A percentile compares a stretch with the other conserved stretches of the same genome.
phyloP scores from a whole-genome alignment of 2,329 filamentous ascomycete genomes.

The Byssoonygena ceratinophila region DNA sequence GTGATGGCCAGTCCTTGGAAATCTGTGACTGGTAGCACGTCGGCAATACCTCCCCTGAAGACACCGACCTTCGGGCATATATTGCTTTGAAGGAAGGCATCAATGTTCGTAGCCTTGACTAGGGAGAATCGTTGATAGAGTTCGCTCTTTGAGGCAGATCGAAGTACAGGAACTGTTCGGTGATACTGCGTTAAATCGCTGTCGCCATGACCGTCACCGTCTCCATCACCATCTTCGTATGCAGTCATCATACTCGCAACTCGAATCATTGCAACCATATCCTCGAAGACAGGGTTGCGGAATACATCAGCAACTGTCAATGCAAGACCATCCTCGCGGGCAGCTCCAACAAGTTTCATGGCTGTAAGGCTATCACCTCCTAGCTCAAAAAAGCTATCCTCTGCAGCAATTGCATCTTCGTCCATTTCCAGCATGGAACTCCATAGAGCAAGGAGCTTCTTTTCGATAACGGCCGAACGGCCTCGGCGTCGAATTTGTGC shows the following conservation, averaged over 20 bases:
- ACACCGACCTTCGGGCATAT: conserved; percentile 41
- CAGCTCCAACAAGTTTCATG: conserved; percentile 34
- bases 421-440: conserved; percentile 29
- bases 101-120: conserved; percentile 19
- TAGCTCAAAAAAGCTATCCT: conserved; percentile 36
- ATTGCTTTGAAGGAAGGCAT: conserved; percentile 33
- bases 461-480: conserved; percentile 24
- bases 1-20: conserved; percentile 49
- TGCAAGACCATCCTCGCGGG: conserved; percentile 31
- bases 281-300: conserved; percentile 32
- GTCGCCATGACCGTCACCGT: conserved; percentile 4
- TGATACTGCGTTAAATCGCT: conserved; percentile 9
- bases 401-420: conserved; percentile 25
- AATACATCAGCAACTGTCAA: conserved; percentile 38
- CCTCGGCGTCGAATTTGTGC: conserved; percentile 14
- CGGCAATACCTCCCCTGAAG: conserved; percentile 38
- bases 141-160: conserved; percentile 14
- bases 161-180: conserved; percentile 5
- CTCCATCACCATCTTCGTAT: conserved; percentile 10
- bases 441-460: conserved; percentile 32
- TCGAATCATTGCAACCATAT: conserved; percentile 27
- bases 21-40: conserved; percentile 46
- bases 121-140: conserved; percentile 16
- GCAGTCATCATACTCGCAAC: conserved; percentile 17
- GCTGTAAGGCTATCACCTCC: conserved; percentile 35